A percentile compares a stretch with the other conserved stretches of the same genome.
phyloP scores from a whole-genome alignment of 1,139 yeast species.

The Kodamaea arcana region DNA sequence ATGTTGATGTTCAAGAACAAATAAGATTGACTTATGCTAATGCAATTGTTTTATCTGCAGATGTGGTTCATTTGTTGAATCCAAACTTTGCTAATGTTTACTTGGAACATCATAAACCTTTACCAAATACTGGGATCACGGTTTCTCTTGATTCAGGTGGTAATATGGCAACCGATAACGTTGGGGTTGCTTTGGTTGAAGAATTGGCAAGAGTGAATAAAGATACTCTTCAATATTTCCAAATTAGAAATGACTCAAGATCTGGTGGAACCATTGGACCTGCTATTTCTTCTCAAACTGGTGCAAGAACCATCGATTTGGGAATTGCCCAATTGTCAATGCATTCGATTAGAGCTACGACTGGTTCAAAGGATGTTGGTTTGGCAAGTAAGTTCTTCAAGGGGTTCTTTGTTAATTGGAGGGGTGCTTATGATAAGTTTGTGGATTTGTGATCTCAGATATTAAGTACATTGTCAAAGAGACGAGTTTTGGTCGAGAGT shows the following conservation, averaged over 20 bases:
- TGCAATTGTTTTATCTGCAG: constrained; percentile 59
- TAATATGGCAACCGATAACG: constrained; percentile 76
- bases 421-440: constrained; percentile 40
- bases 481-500: too few relatives aligned
- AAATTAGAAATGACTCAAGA: constrained; percentile 65
- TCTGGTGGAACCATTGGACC: constrained; percentile 86
- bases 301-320: constrained; percentile 71
- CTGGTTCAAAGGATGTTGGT: constrained; percentile 68
- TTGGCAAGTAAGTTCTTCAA: constrained; percentile 62
- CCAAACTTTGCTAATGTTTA: constrained; percentile 62
- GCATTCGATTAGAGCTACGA: constrained; percentile 78
- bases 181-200: constrained; percentile 62
- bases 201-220: constrained; percentile 60
- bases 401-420: constrained; percentile 62
- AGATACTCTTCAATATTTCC: constrained; percentile 64
- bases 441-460: constrained; percentile 37
- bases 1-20: constrained; percentile 21
- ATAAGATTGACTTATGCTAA: constrained; percentile 44
- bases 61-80: constrained; percentile 60
- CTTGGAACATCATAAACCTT: constrained; percentile 69
- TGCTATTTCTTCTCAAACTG: constrained; percentile 57
- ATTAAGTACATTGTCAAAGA: too few relatives aligned
- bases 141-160: constrained; percentile 73
- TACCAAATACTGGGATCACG: constrained; percentile 72
- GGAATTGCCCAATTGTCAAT: constrained; percentile 77